These are phyloP conservation scores for Kokia cookei DNA, from an alignment of 441 rosid genomes.

Conservation along the genomic window DNA sequence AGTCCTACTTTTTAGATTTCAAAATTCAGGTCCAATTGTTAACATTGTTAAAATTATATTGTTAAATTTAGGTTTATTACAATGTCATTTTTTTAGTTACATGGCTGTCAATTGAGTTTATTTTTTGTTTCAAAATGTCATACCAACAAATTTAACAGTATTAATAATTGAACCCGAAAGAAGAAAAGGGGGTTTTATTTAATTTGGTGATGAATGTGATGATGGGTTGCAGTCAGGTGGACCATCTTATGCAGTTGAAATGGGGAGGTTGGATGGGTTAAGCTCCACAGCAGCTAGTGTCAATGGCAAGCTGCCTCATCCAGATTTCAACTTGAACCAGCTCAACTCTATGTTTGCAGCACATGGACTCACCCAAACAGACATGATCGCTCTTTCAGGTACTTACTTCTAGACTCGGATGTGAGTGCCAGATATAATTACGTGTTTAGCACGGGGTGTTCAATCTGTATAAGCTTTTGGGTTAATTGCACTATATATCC, in stretches of 20 bases:
- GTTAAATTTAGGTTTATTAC: too few relatives aligned
- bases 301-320: constrained; percentile 59
- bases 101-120: rapidly evolving
- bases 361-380: constrained; percentile 58
- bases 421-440: neutral
- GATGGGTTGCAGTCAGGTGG: constrained; percentile 55
- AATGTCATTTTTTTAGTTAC: too few relatives aligned
- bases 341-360: constrained; percentile 60
- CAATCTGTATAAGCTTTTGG: too few relatives aligned
- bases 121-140: too few relatives aligned
- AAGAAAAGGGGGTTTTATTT: too few relatives aligned
- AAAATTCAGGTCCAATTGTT: too few relatives aligned
- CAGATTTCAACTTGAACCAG: constrained; percentile 45
- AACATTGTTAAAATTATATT: too few relatives aligned
- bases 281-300: constrained; percentile 59
- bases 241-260: constrained; percentile 60
- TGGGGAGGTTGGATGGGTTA: constrained; percentile 80
- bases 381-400: constrained; percentile 97
- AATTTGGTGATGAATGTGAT: neutral
- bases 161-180: too few relatives aligned
- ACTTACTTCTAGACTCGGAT: neutral
- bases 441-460: too few relatives aligned
- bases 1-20: too few relatives aligned
- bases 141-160: too few relatives aligned
- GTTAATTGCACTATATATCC: too few relatives aligned